A percentile compares a stretch with the other conserved stretches of the same genome.
Conservation (phyloP, 345 rosid species). For the Viola odorata region DNA sequence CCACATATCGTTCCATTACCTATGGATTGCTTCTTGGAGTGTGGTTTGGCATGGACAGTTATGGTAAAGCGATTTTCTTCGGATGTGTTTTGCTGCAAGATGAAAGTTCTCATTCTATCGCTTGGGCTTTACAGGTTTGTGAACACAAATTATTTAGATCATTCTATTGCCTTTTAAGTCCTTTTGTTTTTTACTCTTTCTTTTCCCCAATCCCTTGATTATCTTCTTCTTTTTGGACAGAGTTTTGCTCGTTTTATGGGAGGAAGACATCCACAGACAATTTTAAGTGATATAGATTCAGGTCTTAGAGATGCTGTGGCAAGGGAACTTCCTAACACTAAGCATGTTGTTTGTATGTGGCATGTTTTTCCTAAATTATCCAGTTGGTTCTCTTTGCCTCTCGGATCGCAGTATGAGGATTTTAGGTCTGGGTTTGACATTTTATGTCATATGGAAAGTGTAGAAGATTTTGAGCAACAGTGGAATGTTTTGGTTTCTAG, state of each 20-base stretch:
- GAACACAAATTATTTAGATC: slow-evolving; percentile 28
- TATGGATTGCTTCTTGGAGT: slow-evolving; percentile 79
- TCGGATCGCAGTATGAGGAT: slow-evolving; percentile 68
- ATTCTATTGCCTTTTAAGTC: slow-evolving; percentile 20
- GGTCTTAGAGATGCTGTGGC: slow-evolving; percentile 72
- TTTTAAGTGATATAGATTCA: slow-evolving; percentile 74
- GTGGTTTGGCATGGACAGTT: slow-evolving; percentile 67
- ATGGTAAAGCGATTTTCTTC: slow-evolving; percentile 63
- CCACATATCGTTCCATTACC: slow-evolving; percentile 66
- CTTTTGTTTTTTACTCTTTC: slow-evolving; percentile 21
- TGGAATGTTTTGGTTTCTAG: slow-evolving; percentile 68
- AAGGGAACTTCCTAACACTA: slow-evolving; percentile 73
- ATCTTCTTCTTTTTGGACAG: slow-evolving; percentile 59
- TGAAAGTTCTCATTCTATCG: slow-evolving; percentile 57
- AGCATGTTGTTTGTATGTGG: slow-evolving; percentile 63
- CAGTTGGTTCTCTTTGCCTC: slow-evolving; percentile 72
- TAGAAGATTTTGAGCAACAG: slow-evolving; percentile 73
- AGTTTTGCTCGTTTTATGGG: slow-evolving; percentile 76
- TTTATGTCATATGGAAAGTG: slow-evolving; percentile 47
- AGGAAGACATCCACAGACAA: slow-evolving; percentile 72
- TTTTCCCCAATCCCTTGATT: neutral
- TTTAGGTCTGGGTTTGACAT: slow-evolving; percentile 67
- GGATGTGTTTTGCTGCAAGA: slow-evolving; percentile 86
- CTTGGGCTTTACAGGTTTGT: slow-evolving; percentile 97
- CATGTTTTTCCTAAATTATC: slow-evolving; percentile 66